A percentile compares a stretch with the other conserved stretches of the same genome.
Evolutionary conservation across 805 yeast genomes (phyloP).

Genomic region (Starmerella ratchasimensis): DNA sequence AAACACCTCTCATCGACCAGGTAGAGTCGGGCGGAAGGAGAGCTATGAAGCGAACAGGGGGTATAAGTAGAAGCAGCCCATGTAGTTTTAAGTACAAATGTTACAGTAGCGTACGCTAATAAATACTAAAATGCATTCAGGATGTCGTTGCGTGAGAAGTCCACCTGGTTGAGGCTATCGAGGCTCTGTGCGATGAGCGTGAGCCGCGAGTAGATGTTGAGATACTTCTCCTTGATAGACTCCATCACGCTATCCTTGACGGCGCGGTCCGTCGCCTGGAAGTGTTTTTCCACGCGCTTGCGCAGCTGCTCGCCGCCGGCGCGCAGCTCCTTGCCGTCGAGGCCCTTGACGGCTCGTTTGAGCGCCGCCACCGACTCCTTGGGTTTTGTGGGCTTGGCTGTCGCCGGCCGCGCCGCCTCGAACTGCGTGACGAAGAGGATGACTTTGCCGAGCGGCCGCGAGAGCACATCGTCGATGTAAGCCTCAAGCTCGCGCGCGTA

Average conservation of each 20-base stretch:
- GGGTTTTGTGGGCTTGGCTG: conserved; percentile 30
- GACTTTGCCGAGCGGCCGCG: conserved; percentile 52
- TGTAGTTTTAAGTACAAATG: too few species aligned
- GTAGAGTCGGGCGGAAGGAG: too few species aligned
- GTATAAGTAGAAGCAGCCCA: too few species aligned
- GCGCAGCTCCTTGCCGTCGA: conserved; percentile 46
- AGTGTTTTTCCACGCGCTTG: conserved; percentile 44
- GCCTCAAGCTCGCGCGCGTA: conserved; percentile 27
- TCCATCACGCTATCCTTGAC: conserved; percentile 39
- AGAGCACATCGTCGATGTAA: conserved; percentile 37
- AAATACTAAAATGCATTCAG: conserved; percentile 6
- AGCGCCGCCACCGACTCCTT: conserved; percentile 31
- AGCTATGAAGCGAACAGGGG: too few species aligned
- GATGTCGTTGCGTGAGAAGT: conserved; percentile 15
- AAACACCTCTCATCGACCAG: too few species aligned
- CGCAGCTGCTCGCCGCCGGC: conserved; percentile 42
- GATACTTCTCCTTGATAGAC: conserved; percentile 51
- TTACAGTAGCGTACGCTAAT: too few species aligned
- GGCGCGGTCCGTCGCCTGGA: conserved; percentile 22
- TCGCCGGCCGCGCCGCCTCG: conserved; percentile 34
- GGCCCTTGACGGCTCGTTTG: conserved; percentile 41
- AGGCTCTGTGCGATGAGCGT: conserved; percentile 41
- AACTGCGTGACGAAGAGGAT: conserved; percentile 51
- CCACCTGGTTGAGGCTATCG: conserved; percentile 29
- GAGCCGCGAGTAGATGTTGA: conserved; percentile 41